A percentile compares a stretch with the other conserved stretches of the same genome.
Conservation (phyloP, 2,329 filamentous ascomycete genomes). For the Fusarium anguioides region DNA sequence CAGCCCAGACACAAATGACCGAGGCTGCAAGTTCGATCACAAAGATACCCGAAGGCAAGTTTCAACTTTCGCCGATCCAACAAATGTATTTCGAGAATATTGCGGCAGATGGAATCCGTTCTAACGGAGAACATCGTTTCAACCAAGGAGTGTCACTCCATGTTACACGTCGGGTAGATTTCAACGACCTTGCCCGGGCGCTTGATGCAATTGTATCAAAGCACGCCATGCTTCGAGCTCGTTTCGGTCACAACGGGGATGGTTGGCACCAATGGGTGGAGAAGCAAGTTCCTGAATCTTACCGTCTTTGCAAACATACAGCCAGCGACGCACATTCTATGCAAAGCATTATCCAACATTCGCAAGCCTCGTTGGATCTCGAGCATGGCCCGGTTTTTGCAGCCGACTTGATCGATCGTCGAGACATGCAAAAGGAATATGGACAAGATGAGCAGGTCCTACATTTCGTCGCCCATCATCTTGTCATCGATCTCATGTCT, state of each 20-base stretch:
- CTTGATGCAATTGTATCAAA: background rate
- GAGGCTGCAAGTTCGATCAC: background rate
- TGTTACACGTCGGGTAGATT: background rate
- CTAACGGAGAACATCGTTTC: background rate
- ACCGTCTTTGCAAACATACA: background rate
- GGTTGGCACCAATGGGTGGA: slow-evolving; percentile 1
- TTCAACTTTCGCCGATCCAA: background rate
- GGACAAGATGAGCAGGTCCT: background rate
- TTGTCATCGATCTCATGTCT: slow-evolving; percentile 1
- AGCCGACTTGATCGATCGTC: background rate
- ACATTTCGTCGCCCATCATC: background rate
- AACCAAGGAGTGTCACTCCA: background rate
- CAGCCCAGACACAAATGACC: background rate
- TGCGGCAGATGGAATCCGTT: background rate
- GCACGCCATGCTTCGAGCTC: slow-evolving; percentile 5
- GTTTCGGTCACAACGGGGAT: background rate
- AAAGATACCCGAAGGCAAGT: background rate
- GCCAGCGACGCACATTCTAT: background rate
- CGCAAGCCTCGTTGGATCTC: background rate
- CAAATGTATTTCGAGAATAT: background rate
- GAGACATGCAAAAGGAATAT: too few relatives aligned
- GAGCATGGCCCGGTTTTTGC: slow-evolving; percentile 7
- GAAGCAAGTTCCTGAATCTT: background rate
- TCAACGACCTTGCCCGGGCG: background rate
- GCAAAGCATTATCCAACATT: background rate